Evolutionary conservation across 768 basidiomycete species (phyloP).

Genomic region (Suillus variegatus): DNA sequence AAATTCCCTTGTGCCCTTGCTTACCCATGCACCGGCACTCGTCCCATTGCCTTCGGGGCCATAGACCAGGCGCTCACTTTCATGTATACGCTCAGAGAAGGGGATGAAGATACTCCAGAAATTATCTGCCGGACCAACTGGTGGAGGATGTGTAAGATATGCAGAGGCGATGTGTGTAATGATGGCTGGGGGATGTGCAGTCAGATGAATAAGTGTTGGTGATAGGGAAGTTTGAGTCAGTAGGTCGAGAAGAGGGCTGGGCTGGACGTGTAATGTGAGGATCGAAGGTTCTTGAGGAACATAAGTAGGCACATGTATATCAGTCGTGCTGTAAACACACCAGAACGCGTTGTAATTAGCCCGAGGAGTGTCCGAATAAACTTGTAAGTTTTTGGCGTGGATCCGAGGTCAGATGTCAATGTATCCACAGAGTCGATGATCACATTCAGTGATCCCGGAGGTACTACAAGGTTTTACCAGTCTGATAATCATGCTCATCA

Average conservation of each 20-base stretch:
- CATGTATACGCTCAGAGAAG: conserved; percentile 58
- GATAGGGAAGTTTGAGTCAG: conserved; percentile 67
- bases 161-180: conserved; percentile 66
- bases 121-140: conserved; percentile 58
- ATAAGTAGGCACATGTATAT: conserved; percentile 9
- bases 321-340: conserved; percentile 37
- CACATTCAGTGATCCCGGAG: conserved; percentile 54
- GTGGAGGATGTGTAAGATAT: conserved; percentile 73
- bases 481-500: background rate
- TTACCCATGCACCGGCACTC: conserved; percentile 27
- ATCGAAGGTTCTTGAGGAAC: conserved; percentile 48
- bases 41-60: conserved; percentile 55
- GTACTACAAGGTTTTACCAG: conserved; percentile 28
- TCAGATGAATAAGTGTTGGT: conserved; percentile 60
- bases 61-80: conserved; percentile 62
- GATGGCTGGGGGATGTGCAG: conserved; percentile 70
- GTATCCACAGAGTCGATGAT: conserved; percentile 76
- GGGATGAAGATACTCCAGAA: conserved; percentile 83
- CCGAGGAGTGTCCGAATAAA: conserved; percentile 50
- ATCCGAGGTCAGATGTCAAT: conserved; percentile 57
- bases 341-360: conserved; percentile 46
- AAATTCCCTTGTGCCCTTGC: conserved; percentile 45
- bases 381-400: conserved; percentile 51
- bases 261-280: conserved; percentile 58
- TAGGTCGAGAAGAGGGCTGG: conserved; percentile 51